A percentile compares a stretch with the other conserved stretches of the same genome.
These are phyloP conservation scores for Psidium guajava DNA, from an alignment of 345 rosid species.

Conservation along the genomic window DNA sequence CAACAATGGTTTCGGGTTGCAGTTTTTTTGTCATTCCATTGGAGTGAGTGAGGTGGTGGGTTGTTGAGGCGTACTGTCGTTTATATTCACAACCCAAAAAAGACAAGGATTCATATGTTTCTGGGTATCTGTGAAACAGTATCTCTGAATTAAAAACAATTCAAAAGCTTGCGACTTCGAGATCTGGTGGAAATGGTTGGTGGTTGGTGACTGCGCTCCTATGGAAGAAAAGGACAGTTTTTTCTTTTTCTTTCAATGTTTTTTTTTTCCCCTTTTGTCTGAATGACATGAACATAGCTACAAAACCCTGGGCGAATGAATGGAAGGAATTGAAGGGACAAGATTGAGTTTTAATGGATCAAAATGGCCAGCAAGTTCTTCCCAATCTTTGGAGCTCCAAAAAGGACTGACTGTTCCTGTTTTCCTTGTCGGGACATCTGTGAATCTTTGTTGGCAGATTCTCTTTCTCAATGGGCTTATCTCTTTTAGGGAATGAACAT, in stretches of 20 bases:
- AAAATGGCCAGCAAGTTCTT: slow-evolving; percentile 11
- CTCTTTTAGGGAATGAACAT: slow-evolving; percentile 3
- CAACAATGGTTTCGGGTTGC: slow-evolving; percentile 1
- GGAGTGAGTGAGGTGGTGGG: background rate
- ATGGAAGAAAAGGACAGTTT: slow-evolving; percentile 22
- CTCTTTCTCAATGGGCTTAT: slow-evolving; percentile 46
- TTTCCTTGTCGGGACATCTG: background rate
- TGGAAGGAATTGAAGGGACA: slow-evolving; percentile 38
- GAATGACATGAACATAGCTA: background rate
- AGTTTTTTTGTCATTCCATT: background rate
- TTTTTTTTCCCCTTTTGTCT: background rate
- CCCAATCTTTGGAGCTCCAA: background rate
- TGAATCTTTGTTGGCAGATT: slow-evolving; percentile 43
- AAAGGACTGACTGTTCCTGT: background rate
- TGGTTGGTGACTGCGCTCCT: slow-evolving; percentile 24
- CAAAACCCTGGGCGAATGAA: slow-evolving; percentile 10
- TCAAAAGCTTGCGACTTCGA: background rate
- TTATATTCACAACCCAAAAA: background rate
- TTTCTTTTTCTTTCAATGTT: background rate
- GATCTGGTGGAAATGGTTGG: slow-evolving; percentile 22
- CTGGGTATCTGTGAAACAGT: background rate
- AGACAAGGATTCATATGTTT: background rate
- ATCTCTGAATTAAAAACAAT: background rate
- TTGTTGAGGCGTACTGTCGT: slow-evolving; percentile 16
- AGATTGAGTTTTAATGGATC: slow-evolving; percentile 75